phyloP scores from a whole-genome alignment of 1,284 basidiomycete genomes.

The Naganishia albida region DNA sequence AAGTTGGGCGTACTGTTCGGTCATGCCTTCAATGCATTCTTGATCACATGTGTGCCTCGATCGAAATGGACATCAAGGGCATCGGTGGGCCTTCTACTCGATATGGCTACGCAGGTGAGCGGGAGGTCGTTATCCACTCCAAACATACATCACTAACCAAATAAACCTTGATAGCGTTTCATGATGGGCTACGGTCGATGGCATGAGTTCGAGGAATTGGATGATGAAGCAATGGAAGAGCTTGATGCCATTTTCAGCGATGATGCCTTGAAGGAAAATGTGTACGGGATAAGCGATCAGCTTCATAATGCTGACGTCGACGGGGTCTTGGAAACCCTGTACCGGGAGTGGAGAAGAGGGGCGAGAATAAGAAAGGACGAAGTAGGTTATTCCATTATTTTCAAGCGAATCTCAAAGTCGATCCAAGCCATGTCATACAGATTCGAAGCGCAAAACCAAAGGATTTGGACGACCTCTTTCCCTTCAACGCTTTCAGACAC shows the following conservation, averaged over 20 bases:
- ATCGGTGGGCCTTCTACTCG: conserved; percentile 10
- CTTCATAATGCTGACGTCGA: conserved; percentile 7
- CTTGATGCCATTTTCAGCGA: conserved; percentile 12
- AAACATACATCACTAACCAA: background rate
- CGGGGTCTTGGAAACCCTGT: conserved; percentile 10
- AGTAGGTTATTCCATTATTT: background rate
- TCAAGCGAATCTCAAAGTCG: background rate
- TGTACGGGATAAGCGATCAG: background rate
- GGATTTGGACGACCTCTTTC: conserved; percentile 16
- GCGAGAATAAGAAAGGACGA: conserved; percentile 8
- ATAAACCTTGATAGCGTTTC: background rate
- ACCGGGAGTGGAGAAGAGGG: conserved; percentile 19
- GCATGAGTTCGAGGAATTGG: conserved; percentile 1
- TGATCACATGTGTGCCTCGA: conserved; percentile 8
- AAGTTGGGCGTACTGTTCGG: conserved; percentile 12
- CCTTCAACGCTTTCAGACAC: conserved; percentile 20
- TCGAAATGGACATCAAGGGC: conserved; percentile 11
- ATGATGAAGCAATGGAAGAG: conserved; percentile 11
- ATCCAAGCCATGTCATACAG: background rate
- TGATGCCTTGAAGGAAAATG: conserved; percentile 3
- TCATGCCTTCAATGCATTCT: conserved; percentile 15
- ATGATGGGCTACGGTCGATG: conserved; percentile 24
- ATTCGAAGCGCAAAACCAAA: conserved; percentile 4
- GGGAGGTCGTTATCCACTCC: background rate
- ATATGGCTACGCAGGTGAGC: conserved; percentile 24